Evolutionary conservation across 768 basidiomycete species (phyloP).

Genomic region (Udeniomyces megalosporus): DNA sequence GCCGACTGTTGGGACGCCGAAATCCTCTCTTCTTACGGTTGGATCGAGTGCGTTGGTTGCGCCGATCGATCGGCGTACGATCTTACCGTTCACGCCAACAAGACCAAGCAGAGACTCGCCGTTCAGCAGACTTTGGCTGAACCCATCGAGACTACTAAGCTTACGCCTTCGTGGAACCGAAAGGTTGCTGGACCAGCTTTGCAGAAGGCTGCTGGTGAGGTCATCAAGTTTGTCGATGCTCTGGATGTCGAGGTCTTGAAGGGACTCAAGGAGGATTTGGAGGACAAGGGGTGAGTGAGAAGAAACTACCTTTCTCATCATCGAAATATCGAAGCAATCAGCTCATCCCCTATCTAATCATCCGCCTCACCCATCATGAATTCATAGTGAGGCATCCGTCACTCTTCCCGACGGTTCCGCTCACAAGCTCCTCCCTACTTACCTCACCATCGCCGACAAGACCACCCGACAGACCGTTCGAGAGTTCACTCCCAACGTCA

Average conservation of each 20-base stretch:
- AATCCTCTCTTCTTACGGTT: conserved; percentile 77
- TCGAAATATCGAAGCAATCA: no score
- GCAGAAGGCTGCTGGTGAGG: conserved; percentile 61
- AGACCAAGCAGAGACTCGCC: conserved; percentile 68
- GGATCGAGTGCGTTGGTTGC: conserved; percentile 99
- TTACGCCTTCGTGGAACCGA: conserved; percentile 67
- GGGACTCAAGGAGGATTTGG: conserved; percentile 53
- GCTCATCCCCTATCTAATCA: neutral
- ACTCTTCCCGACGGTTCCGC: conserved; percentile 20
- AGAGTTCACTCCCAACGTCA: conserved; percentile 92
- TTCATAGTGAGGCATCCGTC: no score
- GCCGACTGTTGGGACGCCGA: conserved; percentile 99
- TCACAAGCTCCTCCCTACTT: conserved; percentile 50
- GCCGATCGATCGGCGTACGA: conserved; percentile 97
- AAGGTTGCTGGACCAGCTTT: conserved; percentile 77
- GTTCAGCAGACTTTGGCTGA: conserved; percentile 75
- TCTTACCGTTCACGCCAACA: conserved; percentile 67
- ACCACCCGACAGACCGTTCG: conserved; percentile 83
- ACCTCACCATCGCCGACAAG: conserved; percentile 62
- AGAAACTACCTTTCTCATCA: no score
- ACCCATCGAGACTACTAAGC: conserved; percentile 64
- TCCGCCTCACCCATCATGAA: neutral
- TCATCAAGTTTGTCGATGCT: conserved; percentile 39
- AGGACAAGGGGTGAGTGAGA: neutral
- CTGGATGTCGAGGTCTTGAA: conserved; percentile 51